phyloP scores from a whole-genome alignment of 2,329 filamentous ascomycete genomes.

The Epicoccum sorghinum region DNA sequence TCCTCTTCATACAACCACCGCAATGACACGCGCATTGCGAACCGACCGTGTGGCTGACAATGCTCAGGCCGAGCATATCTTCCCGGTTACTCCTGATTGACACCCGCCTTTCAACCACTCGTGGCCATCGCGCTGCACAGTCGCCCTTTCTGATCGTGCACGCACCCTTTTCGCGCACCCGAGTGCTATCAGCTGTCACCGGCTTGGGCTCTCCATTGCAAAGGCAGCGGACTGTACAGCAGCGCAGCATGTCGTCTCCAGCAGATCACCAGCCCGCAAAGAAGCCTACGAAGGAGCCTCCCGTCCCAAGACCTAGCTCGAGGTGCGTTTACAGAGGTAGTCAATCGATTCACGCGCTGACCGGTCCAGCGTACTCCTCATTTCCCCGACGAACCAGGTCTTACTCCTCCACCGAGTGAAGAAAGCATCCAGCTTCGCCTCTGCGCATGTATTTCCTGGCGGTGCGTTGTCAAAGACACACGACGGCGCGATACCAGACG shows the following conservation, averaged over 20 bases:
- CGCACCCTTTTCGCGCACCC: neutral
- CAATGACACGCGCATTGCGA: constrained; percentile 24
- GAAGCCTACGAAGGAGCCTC: constrained; percentile 43
- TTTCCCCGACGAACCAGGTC: constrained; percentile 86
- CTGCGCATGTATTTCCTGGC: constrained; percentile 94
- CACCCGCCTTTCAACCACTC: neutral
- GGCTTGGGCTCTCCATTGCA: neutral
- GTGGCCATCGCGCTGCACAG: neutral
- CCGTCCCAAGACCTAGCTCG: constrained; percentile 67
- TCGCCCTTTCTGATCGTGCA: neutral
- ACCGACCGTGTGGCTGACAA: constrained; percentile 26
- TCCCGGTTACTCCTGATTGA: constrained; percentile 19
- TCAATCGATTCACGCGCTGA: neutral
- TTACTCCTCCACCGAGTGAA: constrained; percentile 85
- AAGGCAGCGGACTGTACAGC: neutral
- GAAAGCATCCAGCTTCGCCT: constrained; percentile 83
- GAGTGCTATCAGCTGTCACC: neutral
- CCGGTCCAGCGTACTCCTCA: constrained; percentile 71
- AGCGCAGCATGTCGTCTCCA: constrained; percentile 40
- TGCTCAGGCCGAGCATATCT: constrained; percentile 27
- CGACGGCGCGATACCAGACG: constrained; percentile 67
- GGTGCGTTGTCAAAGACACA: constrained; percentile 80
- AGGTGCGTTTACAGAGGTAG: constrained; percentile 52
- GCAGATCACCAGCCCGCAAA: constrained; percentile 41
- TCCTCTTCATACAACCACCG: constrained; percentile 21